These are phyloP conservation scores for Sarocladiaceae sp. DNA, from an alignment of 2,329 filamentous ascomycete species.

Conservation along the genomic window DNA sequence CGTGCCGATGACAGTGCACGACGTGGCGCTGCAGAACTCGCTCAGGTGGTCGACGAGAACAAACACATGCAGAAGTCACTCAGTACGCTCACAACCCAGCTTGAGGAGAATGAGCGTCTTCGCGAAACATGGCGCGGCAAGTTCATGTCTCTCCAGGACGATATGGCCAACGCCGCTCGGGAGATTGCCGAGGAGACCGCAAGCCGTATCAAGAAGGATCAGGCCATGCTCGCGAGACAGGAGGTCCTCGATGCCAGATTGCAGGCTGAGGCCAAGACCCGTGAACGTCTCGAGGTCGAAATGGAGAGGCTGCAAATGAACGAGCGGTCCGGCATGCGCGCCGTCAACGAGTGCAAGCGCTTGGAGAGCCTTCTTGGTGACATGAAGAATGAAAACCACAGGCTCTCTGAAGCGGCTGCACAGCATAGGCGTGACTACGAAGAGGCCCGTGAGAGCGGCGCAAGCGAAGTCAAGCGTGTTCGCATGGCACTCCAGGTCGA, in stretches of 20 bases:
- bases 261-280: slow-evolving; percentile 67
- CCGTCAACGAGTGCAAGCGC: slow-evolving; percentile 58
- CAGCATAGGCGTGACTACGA: slow-evolving; percentile 78
- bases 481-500: slow-evolving; percentile 76
- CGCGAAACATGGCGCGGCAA: slow-evolving; percentile 81
- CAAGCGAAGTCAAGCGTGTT: slow-evolving; percentile 75
- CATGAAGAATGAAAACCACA: slow-evolving; percentile 63
- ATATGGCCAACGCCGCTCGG: slow-evolving; percentile 74
- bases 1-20: slow-evolving; percentile 48
- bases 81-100: slow-evolving; percentile 68
- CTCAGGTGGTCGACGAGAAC: slow-evolving; percentile 52
- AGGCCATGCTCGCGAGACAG: slow-evolving; percentile 72
- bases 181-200: slow-evolving; percentile 82
- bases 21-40: slow-evolving; percentile 44
- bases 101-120: slow-evolving; percentile 80
- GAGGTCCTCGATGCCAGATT: slow-evolving; percentile 75
- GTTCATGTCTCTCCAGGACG: slow-evolving; percentile 79
- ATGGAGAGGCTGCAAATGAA: slow-evolving; percentile 61
- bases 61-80: slow-evolving; percentile 72
- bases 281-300: slow-evolving; percentile 63
- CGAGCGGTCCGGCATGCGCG: slow-evolving; percentile 62
- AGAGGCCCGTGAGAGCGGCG: slow-evolving; percentile 75
- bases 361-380: slow-evolving; percentile 53
- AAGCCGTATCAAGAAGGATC: slow-evolving; percentile 72
- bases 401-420: slow-evolving; percentile 64